These are phyloP conservation scores for Phytophthora aleatoria DNA, from an alignment of 352 stramenopile genomes.

Conservation along the genomic window DNA sequence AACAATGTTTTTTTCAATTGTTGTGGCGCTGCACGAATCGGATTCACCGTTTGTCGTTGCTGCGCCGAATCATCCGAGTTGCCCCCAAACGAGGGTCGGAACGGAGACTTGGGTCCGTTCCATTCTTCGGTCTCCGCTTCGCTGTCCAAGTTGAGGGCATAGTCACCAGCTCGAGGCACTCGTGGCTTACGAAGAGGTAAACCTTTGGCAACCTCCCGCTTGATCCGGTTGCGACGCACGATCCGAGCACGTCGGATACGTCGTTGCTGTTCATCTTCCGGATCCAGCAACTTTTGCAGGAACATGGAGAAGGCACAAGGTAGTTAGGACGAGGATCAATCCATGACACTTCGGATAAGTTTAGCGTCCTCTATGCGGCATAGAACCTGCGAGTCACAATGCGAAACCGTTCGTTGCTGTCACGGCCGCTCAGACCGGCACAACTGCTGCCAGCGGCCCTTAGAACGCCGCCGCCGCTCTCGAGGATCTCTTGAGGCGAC, in stretches of 20 bases:
- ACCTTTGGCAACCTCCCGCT: slow-evolving; percentile 52
- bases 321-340: not conserved
- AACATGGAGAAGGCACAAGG: slow-evolving; percentile 38
- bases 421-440: slow-evolving; percentile 23
- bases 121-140: slow-evolving; percentile 13
- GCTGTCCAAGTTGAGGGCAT: slow-evolving; percentile 13
- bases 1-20: slow-evolving; percentile 1
- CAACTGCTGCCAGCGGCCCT: slow-evolving; percentile 31
- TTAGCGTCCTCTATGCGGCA: slow-evolving; percentile 20
- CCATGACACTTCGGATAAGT: slow-evolving; percentile 24
- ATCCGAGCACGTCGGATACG: slow-evolving; percentile 56
- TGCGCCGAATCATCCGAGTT: slow-evolving; percentile 16
- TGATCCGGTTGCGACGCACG: slow-evolving; percentile 66
- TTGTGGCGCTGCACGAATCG: not conserved
- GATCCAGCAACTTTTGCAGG: slow-evolving; percentile 54
- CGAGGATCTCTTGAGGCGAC: slow-evolving; percentile 33
- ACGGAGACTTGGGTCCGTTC: slow-evolving; percentile 11
- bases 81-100: slow-evolving; percentile 33
- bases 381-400: slow-evolving; percentile 1
- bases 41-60: not conserved
- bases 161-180: slow-evolving; percentile 17
- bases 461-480: slow-evolving; percentile 19
- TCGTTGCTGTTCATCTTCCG: slow-evolving; percentile 53
- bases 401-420: slow-evolving; percentile 23
- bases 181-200: slow-evolving; percentile 29